These are phyloP conservation scores for Cairneyella variabilis DNA, from an alignment of 495 filamentous ascomycete species.

Conservation along the genomic window DNA sequence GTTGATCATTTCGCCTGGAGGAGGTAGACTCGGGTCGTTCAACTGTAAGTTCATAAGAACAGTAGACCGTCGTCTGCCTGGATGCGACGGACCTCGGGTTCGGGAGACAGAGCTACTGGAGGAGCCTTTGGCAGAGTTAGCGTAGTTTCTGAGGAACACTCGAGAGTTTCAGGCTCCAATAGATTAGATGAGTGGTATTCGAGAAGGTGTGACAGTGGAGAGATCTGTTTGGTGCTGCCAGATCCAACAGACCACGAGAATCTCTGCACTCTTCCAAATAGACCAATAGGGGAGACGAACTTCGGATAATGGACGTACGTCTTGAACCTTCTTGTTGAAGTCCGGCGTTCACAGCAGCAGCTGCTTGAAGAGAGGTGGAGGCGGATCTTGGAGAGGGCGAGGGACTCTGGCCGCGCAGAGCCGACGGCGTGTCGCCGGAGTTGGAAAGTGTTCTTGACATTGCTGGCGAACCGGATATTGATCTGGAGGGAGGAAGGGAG, in stretches of 20 bases:
- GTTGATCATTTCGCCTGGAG: conserved; percentile 59
- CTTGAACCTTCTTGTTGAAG: conserved; percentile 58
- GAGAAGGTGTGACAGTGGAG: background rate
- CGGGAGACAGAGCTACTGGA: conserved; percentile 51
- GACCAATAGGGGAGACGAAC: no score
- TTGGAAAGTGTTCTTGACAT: conserved; percentile 34
- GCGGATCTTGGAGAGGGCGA: conserved; percentile 56
- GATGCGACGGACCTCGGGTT: conserved; percentile 50
- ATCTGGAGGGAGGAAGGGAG: conserved; percentile 60
- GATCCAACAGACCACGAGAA: no score
- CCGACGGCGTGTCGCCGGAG: conserved; percentile 25
- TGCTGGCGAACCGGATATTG: conserved; percentile 38
- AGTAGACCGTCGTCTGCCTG: conserved; percentile 60
- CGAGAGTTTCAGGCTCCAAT: background rate
- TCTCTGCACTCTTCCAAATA: no score
- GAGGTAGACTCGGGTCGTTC: conserved; percentile 60
- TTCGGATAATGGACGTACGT: no score
- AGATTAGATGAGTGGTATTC: background rate
- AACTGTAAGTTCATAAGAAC: conserved; percentile 71
- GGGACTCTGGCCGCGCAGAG: conserved; percentile 38
- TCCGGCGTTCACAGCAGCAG: conserved; percentile 67
- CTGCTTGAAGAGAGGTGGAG: conserved; percentile 60
- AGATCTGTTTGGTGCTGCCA: no score
- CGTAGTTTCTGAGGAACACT: background rate
- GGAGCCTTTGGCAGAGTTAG: conserved; percentile 36